These are phyloP conservation scores for Rhododendron kiyosumense DNA, from an alignment of 148 eudicot species.

Conservation along the genomic window DNA sequence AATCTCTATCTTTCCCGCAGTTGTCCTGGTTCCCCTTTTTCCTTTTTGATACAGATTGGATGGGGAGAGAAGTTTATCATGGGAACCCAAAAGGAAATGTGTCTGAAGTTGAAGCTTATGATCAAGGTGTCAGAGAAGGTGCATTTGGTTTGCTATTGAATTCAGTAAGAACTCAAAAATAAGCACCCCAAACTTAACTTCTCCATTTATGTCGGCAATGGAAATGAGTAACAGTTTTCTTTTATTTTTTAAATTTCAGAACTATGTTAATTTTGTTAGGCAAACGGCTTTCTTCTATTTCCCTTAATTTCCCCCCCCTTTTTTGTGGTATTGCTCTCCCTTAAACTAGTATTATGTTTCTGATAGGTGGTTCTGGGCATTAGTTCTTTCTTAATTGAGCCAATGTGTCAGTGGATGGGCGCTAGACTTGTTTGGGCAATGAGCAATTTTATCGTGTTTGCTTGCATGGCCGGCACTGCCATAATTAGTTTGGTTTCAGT, in stretches of 20 bases:
- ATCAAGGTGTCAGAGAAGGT: conserved; percentile 98
- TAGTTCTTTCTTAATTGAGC: conserved; percentile 84
- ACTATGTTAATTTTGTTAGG: background rate
- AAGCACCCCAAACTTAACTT: conserved; percentile 8
- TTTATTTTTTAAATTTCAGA: background rate
- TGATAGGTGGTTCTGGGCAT: conserved; percentile 84
- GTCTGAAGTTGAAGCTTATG: conserved; percentile 56
- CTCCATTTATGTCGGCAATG: background rate
- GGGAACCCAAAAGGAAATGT: conserved; percentile 65
- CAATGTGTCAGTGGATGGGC: conserved; percentile 79
- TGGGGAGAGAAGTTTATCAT: conserved; percentile 97
- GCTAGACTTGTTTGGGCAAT: conserved; percentile 90
- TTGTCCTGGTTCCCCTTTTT: conserved; percentile 97
- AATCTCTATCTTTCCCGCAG: conserved; percentile 37
- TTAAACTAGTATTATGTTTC: conserved; percentile 3
- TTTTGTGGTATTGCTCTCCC: background rate
- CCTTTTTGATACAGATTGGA: conserved; percentile 98
- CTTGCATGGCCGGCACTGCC: conserved; percentile 88
- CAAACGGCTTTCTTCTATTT: background rate
- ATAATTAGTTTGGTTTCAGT: conserved; percentile 70
- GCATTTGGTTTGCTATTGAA: conserved; percentile 98
- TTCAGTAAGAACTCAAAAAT: conserved; percentile 77
- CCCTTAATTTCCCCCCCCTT: background rate
- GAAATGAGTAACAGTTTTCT: background rate
- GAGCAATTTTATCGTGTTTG: conserved; percentile 75